phyloP scores from a whole-genome alignment of 2,329 filamentous ascomycete species.

The Pseudogymnoascus sp. region DNA sequence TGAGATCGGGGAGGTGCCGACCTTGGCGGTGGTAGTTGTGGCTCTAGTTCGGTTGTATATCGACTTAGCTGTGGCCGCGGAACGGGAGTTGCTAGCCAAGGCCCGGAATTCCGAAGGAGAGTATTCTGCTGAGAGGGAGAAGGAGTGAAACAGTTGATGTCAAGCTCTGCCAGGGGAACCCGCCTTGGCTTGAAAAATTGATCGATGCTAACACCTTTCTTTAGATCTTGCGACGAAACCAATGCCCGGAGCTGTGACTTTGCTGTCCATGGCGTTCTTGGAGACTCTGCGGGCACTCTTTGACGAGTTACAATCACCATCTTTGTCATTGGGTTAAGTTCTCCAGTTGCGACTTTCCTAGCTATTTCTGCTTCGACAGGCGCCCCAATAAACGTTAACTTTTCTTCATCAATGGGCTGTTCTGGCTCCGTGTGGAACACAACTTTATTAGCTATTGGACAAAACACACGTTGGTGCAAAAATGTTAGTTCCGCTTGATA shows the following conservation, averaged over 20 bases:
- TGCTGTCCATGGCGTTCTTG: constrained; percentile 17
- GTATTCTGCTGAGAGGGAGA: constrained; percentile 58
- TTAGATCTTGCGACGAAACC: constrained; percentile 41
- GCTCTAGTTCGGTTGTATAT: constrained; percentile 23
- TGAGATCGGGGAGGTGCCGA: constrained; percentile 30
- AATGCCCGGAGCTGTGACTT: constrained; percentile 17
- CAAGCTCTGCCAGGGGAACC: constrained; percentile 57
- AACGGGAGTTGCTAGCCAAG: constrained; percentile 48
- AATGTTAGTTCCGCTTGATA: constrained; percentile 87
- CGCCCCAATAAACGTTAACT: constrained; percentile 76
- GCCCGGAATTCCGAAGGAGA: constrained; percentile 45
- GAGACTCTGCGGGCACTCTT: constrained; percentile 14
- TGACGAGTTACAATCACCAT: constrained; percentile 37
- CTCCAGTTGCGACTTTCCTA: constrained; percentile 67
- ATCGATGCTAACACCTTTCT: constrained; percentile 54
- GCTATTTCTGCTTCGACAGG: constrained; percentile 64
- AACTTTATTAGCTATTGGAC: constrained; percentile 61
- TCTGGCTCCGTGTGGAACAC: constrained; percentile 68
- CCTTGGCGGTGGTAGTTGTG: constrained; percentile 23
- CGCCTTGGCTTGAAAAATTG: constrained; percentile 59
- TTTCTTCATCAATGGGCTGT: constrained; percentile 54
- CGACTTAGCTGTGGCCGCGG: constrained; percentile 26
- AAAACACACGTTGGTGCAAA: constrained; percentile 90
- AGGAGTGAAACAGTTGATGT: constrained; percentile 60
- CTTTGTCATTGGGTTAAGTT: constrained; percentile 88